These are phyloP conservation scores for Saccharomyces jurei DNA, from an alignment of 805 yeast species.

Conservation along the genomic window DNA sequence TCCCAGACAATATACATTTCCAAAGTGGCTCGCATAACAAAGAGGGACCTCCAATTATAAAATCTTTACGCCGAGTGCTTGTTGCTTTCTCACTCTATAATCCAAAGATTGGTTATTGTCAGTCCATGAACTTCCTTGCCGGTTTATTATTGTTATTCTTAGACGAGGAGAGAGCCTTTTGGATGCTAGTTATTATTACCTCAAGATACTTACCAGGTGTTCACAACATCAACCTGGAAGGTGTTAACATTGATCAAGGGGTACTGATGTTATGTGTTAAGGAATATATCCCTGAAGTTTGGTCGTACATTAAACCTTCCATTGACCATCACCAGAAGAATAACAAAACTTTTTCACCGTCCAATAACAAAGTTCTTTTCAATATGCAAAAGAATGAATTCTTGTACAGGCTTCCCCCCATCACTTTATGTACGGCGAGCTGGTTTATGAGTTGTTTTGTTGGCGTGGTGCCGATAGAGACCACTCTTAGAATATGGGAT, in stretches of 20 bases:
- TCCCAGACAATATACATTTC: constrained; percentile 86
- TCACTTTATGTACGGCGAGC: constrained; percentile 86
- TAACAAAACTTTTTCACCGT: constrained; percentile 3
- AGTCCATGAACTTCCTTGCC: constrained; percentile 85
- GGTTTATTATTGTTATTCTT: constrained; percentile 77
- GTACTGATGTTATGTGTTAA: constrained; percentile 79
- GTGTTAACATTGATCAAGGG: constrained; percentile 92
- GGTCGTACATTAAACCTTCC: constrained; percentile 44
- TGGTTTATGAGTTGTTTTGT: constrained; percentile 99
- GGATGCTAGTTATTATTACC: constrained; percentile 92
- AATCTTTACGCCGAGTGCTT: constrained; percentile 69
- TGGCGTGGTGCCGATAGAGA: constrained; percentile 81
- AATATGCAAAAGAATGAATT: constrained; percentile 35
- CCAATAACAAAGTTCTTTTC: constrained; percentile 11
- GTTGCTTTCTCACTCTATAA: constrained; percentile 76
- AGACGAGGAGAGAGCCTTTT: constrained; percentile 85
- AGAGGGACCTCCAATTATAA: constrained; percentile 57
- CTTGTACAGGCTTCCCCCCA: constrained; percentile 73
- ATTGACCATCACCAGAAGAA: constrained; percentile 31
- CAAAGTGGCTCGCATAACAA: constrained; percentile 33
- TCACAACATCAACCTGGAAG: constrained; percentile 83
- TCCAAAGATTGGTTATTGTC: constrained; percentile 93
- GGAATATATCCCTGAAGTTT: constrained; percentile 75
- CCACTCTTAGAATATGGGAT: constrained; percentile 89
- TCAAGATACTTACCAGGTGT: constrained; percentile 82